Evolutionary conservation across 192 early-diverging fungal genomes (phyloP).

Genomic region (Irineochytrium annulatum): DNA sequence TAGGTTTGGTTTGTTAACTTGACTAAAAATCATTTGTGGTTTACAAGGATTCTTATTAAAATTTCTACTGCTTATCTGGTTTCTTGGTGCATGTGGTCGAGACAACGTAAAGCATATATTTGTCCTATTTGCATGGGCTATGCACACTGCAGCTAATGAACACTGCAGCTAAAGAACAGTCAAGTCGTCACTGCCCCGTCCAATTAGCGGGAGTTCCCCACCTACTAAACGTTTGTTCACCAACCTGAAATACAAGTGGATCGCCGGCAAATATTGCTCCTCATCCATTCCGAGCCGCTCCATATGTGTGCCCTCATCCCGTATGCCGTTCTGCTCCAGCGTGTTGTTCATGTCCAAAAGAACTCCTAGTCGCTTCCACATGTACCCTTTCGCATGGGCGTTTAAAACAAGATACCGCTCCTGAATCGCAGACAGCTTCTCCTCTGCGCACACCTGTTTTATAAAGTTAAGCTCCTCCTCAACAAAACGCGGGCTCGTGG

Average conservation of each 20-base stretch:
- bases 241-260: slow-evolving; percentile 60
- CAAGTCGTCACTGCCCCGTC: too few species aligned
- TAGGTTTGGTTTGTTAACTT: too few species aligned
- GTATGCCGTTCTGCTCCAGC: slow-evolving; percentile 52
- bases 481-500: slow-evolving; percentile 3
- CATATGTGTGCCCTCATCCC: slow-evolving; percentile 43
- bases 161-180: too few species aligned
- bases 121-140: too few species aligned
- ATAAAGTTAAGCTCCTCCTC: background rate
- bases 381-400: slow-evolving; percentile 57
- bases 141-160: too few species aligned
- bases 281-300: slow-evolving; percentile 48
- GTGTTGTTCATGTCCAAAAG: slow-evolving; percentile 53
- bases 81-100: too few species aligned
- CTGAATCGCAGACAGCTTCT: slow-evolving; percentile 50
- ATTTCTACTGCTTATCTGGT: too few species aligned
- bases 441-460: slow-evolving; percentile 49
- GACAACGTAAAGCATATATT: too few species aligned
- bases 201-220: too few species aligned
- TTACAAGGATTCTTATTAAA: too few species aligned
- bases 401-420: slow-evolving; percentile 49
- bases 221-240: too few species aligned
- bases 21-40: too few species aligned
- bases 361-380: slow-evolving; percentile 56
- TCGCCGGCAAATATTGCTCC: slow-evolving; percentile 49